A percentile compares a stretch with the other conserved stretches of the same genome.
These are phyloP conservation scores for Sophora flavescens DNA, from an alignment of 306 rosid species.

Conservation along the genomic window DNA sequence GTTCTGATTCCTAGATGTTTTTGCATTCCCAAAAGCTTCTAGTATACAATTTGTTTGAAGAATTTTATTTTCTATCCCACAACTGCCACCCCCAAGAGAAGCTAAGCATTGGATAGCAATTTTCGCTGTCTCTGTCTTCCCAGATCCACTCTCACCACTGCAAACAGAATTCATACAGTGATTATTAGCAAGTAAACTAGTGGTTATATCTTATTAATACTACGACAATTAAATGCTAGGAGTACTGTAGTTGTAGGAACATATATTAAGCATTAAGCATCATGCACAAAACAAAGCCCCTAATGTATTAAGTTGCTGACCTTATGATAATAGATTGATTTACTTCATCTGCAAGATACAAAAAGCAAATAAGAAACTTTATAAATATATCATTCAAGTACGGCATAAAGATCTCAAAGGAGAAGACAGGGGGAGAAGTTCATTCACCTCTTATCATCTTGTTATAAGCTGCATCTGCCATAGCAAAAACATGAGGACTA, in stretches of 20 bases:
- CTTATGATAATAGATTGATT: constrained; percentile 92
- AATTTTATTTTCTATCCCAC: constrained; percentile 60
- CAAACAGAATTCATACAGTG: constrained; percentile 41
- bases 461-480: constrained; percentile 70
- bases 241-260: not conserved
- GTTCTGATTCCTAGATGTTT: constrained; percentile 73
- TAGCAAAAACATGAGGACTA: constrained; percentile 75
- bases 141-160: constrained; percentile 98
- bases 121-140: constrained; percentile 94
- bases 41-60: constrained; percentile 68
- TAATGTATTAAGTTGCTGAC: constrained; percentile 53
- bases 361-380: constrained; percentile 45
- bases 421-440: constrained; percentile 22
- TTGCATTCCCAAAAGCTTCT: constrained; percentile 95
- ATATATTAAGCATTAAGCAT: constrained; percentile 4
- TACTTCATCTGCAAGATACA: constrained; percentile 72
- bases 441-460: constrained; percentile 79
- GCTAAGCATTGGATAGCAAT: constrained; percentile 77
- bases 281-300: constrained; percentile 35
- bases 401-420: constrained; percentile 26
- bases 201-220: constrained; percentile 9
- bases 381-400: constrained; percentile 45
- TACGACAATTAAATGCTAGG: constrained; percentile 9
- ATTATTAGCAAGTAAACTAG: constrained; percentile 25
- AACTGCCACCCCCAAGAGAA: constrained; percentile 65